Conservation (phyloP, 2,329 filamentous ascomycete genomes). For the Xylaria arbuscula region DNA sequence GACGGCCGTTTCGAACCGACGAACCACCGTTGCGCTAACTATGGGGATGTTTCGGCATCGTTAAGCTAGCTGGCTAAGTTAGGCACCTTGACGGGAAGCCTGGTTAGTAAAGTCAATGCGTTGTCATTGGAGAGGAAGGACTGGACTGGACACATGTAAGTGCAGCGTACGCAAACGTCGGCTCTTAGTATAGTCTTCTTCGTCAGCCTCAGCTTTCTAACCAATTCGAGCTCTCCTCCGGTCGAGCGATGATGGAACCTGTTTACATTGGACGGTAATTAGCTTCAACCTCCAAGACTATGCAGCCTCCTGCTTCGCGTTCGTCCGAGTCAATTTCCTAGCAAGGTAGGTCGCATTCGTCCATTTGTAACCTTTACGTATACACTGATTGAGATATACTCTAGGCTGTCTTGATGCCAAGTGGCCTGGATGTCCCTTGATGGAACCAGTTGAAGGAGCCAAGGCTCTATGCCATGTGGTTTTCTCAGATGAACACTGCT, state of each 20-base stretch:
- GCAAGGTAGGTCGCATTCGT: conserved; percentile 31
- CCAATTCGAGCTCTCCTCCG: conserved; percentile 28
- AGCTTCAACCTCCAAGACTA: conserved; percentile 22
- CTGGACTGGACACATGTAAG: no score
- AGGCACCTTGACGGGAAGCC: background rate
- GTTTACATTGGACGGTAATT: conserved; percentile 6
- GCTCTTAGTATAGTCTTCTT: conserved; percentile 24
- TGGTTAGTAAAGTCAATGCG: conserved; percentile 16
- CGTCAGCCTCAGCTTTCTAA: conserved; percentile 35
- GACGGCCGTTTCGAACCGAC: background rate
- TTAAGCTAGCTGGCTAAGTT: conserved; percentile 8
- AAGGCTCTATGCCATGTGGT: conserved; percentile 40
- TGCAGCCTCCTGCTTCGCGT: conserved; percentile 23
- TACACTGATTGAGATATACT: background rate
- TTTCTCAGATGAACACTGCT: conserved; percentile 39
- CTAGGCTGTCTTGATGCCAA: conserved; percentile 38
- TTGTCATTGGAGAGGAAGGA: conserved; percentile 28
- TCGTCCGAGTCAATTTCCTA: conserved; percentile 26
- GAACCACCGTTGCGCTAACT: conserved; percentile 10
- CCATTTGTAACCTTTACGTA: background rate
- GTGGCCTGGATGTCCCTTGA: conserved; percentile 36
- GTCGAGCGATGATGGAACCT: conserved; percentile 13
- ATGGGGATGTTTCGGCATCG: conserved; percentile 29
- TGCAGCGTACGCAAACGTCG: conserved; percentile 16
- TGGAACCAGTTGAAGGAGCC: conserved; percentile 42